These are phyloP conservation scores for Fraxinus excelsior DNA, from an alignment of 257 asterid genomes.

Conservation along the genomic window DNA sequence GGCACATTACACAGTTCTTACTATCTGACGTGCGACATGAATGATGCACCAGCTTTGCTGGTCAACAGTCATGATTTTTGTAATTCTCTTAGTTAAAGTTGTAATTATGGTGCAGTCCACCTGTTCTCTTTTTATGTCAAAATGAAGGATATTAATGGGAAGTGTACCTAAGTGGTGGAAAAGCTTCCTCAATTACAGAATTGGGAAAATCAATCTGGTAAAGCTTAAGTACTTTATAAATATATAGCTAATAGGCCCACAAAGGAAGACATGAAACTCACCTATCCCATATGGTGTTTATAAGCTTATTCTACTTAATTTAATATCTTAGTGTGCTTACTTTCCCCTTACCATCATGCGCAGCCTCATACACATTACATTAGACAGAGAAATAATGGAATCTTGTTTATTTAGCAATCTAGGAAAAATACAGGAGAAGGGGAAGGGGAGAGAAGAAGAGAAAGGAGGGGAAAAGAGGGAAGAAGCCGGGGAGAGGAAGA, in stretches of 20 bases:
- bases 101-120: no score
- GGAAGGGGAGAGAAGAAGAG: no score
- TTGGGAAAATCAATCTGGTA: background rate
- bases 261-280: background rate
- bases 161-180: background rate
- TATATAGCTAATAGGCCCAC: background rate
- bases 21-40: background rate
- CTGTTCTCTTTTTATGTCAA: background rate
- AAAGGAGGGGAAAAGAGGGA: no score
- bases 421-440: no score
- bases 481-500: no score
- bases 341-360: background rate
- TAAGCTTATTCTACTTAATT: background rate
- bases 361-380: background rate
- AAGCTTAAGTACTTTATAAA: background rate
- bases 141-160: background rate
- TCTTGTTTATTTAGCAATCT: background rate
- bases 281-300: background rate
- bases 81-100: background rate
- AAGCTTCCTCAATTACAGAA: background rate
- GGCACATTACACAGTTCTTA: slow-evolving; percentile 11
- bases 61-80: background rate
- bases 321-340: background rate
- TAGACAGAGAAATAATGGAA: background rate
- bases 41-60: slow-evolving; percentile 1